Conservation (phyloP, 805 yeast genomes). For the Schizosaccharomyces lindneri region DNA sequence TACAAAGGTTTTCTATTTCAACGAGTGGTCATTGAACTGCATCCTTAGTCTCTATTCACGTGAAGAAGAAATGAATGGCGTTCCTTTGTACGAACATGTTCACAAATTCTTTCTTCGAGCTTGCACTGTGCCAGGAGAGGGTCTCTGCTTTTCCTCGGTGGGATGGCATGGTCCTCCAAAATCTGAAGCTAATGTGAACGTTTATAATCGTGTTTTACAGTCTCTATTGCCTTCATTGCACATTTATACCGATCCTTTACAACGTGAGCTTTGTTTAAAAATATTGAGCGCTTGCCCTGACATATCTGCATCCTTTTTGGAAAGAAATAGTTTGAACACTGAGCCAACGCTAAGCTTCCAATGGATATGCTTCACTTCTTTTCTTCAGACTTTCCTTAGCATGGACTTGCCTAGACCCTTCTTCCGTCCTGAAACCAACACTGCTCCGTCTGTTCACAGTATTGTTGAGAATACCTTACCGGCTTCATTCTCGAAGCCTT, state of each 20-base stretch:
- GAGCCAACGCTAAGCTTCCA: slow-evolving; percentile 61
- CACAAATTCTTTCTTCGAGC: slow-evolving; percentile 2
- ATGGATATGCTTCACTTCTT: slow-evolving; percentile 53
- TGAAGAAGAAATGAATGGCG: slow-evolving; percentile 18
- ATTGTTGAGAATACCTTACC: slow-evolving; percentile 40
- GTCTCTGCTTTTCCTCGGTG: slow-evolving; percentile 13
- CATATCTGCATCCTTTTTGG: slow-evolving; percentile 39
- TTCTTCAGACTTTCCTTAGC: slow-evolving; percentile 34
- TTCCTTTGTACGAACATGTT: slow-evolving; percentile 21
- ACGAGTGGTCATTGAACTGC: slow-evolving; percentile 45
- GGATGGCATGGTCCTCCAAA: slow-evolving; percentile 12
- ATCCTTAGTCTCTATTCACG: slow-evolving; percentile 28
- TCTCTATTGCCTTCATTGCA: slow-evolving; percentile 38
- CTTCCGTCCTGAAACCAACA: background rate
- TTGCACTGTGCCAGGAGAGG: slow-evolving; percentile 8
- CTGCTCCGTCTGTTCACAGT: slow-evolving; percentile 15
- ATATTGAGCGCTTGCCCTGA: slow-evolving; percentile 38
- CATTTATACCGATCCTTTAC: slow-evolving; percentile 57
- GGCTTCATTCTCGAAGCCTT: slow-evolving; percentile 29
- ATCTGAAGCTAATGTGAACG: slow-evolving; percentile 5
- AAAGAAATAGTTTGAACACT: slow-evolving; percentile 19
- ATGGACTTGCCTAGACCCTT: slow-evolving; percentile 24
- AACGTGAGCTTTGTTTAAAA: slow-evolving; percentile 27
- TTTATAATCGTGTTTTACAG: slow-evolving; percentile 44
- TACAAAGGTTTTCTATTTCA: slow-evolving; percentile 50